Evolutionary conservation across 192 early-diverging fungal genomes (phyloP).

Genomic region (Mortierella hygrophila): DNA sequence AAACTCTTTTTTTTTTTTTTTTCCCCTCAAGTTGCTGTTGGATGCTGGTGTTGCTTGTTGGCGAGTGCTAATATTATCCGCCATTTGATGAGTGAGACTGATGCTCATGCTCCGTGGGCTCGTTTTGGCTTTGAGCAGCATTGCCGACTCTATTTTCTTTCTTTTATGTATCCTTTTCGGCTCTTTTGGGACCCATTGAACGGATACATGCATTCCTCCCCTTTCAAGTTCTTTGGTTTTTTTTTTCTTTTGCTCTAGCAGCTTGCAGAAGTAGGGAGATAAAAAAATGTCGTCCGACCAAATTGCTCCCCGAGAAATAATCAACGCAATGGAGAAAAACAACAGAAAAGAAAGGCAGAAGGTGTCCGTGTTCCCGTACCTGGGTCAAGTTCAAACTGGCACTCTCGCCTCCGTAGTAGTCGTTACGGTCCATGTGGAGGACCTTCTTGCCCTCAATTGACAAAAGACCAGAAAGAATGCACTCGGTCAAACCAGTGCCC

Average conservation of each 20-base stretch:
- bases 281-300: background rate
- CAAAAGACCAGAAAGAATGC: conserved; percentile 88
- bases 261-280: background rate
- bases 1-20: background rate
- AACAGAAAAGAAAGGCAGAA: background rate
- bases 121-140: conserved; percentile 14
- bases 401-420: conserved; percentile 98
- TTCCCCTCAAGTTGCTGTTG: background rate
- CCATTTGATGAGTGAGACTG: conserved; percentile 14
- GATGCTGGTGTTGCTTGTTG: background rate
- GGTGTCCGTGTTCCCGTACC: conserved; percentile 60
- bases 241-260: background rate
- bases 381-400: conserved; percentile 97
- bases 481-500: conserved; percentile 92
- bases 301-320: background rate
- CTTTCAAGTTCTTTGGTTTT: background rate
- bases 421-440: conserved; percentile 93
- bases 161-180: background rate
- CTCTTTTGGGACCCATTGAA: background rate
- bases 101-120: conserved; percentile 15
- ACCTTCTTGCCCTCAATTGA: conserved; percentile 94
- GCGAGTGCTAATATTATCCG: conserved; percentile 24
- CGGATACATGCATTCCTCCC: background rate
- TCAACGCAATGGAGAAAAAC: no score
- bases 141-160: background rate